Conservation (phyloP, 164 flowering plant genomes). For the Liquidambar formosana region DNA sequence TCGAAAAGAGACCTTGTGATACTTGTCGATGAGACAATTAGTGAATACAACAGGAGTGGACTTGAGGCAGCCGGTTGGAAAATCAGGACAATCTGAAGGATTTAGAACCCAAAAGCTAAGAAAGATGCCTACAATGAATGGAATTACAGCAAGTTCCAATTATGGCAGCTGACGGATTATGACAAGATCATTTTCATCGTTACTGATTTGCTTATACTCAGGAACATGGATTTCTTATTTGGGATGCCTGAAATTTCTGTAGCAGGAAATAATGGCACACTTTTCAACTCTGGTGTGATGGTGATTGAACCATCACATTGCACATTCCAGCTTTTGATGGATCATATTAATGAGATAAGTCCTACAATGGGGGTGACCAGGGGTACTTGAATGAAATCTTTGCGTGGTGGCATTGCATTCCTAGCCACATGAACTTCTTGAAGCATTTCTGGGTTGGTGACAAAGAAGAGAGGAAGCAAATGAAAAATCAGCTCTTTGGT, state of each 20-base stretch:
- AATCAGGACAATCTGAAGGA: conserved; percentile 52
- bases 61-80: conserved; percentile 79
- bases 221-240: conserved; percentile 63
- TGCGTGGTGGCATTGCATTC: conserved; percentile 75
- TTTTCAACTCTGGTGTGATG: conserved; percentile 79
- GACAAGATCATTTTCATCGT: conserved; percentile 76
- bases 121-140: conserved; percentile 71
- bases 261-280: conserved; percentile 58
- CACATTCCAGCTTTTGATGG: conserved; percentile 61
- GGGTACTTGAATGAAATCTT: conserved; percentile 66
- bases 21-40: conserved; percentile 64
- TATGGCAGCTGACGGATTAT: conserved; percentile 74
- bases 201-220: conserved; percentile 58
- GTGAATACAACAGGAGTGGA: conserved; percentile 52
- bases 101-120: conserved; percentile 73
- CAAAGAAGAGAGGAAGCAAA: conserved; percentile 38
- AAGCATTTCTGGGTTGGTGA: conserved; percentile 66
- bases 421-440: conserved; percentile 59
- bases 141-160: conserved; percentile 74
- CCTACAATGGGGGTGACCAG: conserved; percentile 75
- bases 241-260: conserved; percentile 68
- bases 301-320: conserved; percentile 67
- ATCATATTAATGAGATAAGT: conserved; percentile 54
- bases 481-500: conserved; percentile 45
- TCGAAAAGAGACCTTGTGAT: conserved; percentile 68